phyloP scores from a whole-genome alignment of 106 monocot genomes.

The Xerophyta viscosa region DNA sequence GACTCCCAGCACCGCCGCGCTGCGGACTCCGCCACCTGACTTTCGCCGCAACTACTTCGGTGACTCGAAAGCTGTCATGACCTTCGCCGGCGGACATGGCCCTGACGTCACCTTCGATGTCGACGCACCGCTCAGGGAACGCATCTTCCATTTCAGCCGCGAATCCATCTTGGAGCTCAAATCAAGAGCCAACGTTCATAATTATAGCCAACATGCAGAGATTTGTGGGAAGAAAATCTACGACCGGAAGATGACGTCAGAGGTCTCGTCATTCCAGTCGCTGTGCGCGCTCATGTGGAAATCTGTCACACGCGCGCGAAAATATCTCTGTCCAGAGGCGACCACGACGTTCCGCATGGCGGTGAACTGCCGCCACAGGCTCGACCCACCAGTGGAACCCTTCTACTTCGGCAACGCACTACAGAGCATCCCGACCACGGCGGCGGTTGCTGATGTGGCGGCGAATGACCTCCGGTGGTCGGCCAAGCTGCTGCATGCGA shows the following conservation, averaged over 20 bases:
- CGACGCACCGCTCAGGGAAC: constrained; percentile 45
- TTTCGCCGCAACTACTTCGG: constrained; percentile 68
- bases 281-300: constrained; percentile 78
- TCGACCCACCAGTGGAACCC: constrained; percentile 36
- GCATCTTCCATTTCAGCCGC: constrained; percentile 59
- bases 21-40: constrained; percentile 36
- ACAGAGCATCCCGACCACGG: constrained; percentile 63
- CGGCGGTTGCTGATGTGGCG: constrained; percentile 43
- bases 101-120: constrained; percentile 50
- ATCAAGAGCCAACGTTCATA: constrained; percentile 41
- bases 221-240: constrained; percentile 31
- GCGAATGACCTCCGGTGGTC: constrained; percentile 39
- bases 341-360: constrained; percentile 67
- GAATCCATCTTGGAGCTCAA: constrained; percentile 52
- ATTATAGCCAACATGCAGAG: no score
- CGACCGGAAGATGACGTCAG: no score
- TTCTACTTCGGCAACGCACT: constrained; percentile 94
- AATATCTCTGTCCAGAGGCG: constrained; percentile 17
- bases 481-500: constrained; percentile 42
- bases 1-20: constrained; percentile 7
- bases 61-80: constrained; percentile 48
- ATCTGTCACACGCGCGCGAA: constrained; percentile 63
- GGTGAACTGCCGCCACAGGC: constrained; percentile 76
- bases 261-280: constrained; percentile 77
- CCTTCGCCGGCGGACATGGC: constrained; percentile 27